These are phyloP conservation scores for Alternaria sp. DNA, from an alignment of 2,329 filamentous ascomycete species.

Conservation along the genomic window DNA sequence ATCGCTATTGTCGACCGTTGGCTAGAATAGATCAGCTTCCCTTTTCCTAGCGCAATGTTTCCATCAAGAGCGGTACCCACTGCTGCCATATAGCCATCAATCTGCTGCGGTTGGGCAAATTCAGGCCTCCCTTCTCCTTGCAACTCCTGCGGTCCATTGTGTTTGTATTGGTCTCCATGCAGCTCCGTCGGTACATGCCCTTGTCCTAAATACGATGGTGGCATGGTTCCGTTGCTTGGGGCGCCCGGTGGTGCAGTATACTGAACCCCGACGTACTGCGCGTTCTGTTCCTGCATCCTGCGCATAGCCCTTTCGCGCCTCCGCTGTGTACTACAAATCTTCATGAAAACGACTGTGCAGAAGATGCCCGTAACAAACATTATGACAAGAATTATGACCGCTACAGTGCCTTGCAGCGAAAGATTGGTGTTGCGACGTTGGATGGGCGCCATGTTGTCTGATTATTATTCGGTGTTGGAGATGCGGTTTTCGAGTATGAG, in stretches of 20 bases:
- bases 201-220: not conserved
- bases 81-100: constrained; percentile 12
- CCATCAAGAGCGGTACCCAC: not conserved
- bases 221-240: not conserved
- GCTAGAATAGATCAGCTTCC: constrained; percentile 1
- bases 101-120: constrained; percentile 3
- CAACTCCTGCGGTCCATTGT: constrained; percentile 13
- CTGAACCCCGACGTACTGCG: not conserved
- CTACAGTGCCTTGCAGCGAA: not conserved
- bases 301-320: constrained; percentile 4
- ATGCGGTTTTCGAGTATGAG: not conserved
- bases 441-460: constrained; percentile 13
- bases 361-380: constrained; percentile 4
- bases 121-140: constrained; percentile 3
- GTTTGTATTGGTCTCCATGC: not conserved
- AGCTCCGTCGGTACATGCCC: not conserved
- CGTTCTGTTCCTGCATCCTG: constrained; percentile 15
- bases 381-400: constrained; percentile 1
- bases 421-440: constrained; percentile 8
- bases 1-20: constrained; percentile 4
- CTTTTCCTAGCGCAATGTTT: too few species aligned
- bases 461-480: not conserved
- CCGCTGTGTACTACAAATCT: constrained; percentile 17
- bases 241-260: not conserved
- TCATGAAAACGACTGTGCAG: constrained; percentile 4